phyloP scores from a whole-genome alignment of 1,284 basidiomycete genomes.

The Rhodotorula sp. region DNA sequence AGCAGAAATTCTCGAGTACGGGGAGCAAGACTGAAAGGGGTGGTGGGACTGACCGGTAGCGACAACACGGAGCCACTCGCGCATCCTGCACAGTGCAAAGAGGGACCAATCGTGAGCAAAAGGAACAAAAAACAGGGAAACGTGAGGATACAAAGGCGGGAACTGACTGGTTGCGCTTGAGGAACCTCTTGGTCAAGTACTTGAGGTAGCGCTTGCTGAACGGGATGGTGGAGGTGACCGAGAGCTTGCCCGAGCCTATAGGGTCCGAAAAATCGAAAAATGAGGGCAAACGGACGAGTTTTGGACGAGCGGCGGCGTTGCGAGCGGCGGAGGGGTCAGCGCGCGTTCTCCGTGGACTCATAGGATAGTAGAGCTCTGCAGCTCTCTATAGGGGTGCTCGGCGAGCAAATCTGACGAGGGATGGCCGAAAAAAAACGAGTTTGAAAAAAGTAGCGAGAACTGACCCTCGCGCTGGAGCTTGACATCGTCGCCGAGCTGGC shows the following conservation, averaged over 20 bases:
- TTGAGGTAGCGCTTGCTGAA: slow-evolving; percentile 57
- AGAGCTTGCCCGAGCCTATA: no score
- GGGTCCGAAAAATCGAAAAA: no score
- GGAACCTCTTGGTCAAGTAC: slow-evolving; percentile 52
- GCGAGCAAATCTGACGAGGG: no score
- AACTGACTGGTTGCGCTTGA: slow-evolving; percentile 41
- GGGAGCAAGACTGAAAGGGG: slow-evolving; percentile 5
- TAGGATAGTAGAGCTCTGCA: no score
- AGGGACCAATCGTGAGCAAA: no score
- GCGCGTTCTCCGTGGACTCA: no score
- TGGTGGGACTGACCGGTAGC: background rate
- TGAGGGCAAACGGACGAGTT: no score
- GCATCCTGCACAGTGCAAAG: slow-evolving; percentile 18
- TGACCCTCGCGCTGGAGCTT: slow-evolving; percentile 50
- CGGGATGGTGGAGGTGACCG: slow-evolving; percentile 48
- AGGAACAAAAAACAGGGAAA: background rate
- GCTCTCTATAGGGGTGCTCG: no score
- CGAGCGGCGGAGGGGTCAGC: no score
- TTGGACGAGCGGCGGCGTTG: no score
- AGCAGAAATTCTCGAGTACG: background rate
- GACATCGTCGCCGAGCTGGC: slow-evolving; percentile 53
- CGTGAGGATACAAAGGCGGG: no score
- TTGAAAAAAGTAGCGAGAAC: background rate
- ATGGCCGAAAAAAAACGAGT: no score
- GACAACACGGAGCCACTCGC: slow-evolving; percentile 42